Evolutionary conservation across 2,329 filamentous ascomycete species (phyloP).

Genomic region (Lecanosticta acicola): DNA sequence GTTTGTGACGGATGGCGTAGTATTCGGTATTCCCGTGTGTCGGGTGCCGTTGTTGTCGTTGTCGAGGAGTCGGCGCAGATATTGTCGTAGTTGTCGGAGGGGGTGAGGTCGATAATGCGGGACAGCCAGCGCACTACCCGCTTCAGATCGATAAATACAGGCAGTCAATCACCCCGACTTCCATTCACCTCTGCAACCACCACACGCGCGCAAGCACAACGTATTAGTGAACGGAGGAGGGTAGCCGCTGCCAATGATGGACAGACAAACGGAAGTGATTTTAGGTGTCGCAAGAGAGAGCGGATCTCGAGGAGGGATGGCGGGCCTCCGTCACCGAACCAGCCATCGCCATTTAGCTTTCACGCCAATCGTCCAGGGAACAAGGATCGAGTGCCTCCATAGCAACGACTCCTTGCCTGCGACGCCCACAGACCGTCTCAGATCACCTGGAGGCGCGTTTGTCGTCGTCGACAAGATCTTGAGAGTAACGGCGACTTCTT

Average conservation of each 20-base stretch:
- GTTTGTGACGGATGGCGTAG: background rate
- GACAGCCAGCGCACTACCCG: background rate
- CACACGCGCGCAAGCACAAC: background rate
- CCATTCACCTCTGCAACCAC: background rate
- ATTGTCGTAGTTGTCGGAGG: background rate
- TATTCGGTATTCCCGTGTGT: background rate
- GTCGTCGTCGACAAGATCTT: background rate
- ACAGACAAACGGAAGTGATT: too few species aligned
- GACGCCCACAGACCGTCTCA: background rate
- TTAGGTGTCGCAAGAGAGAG: too few species aligned
- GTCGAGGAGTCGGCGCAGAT: background rate
- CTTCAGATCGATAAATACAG: background rate
- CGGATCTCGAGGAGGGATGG: background rate
- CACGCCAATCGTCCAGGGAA: background rate
- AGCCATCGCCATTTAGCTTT: background rate
- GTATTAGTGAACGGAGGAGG: too few species aligned
- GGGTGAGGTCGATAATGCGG: background rate
- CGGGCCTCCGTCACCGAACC: background rate
- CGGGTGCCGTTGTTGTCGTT: background rate
- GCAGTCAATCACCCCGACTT: background rate
- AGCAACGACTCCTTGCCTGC: background rate
- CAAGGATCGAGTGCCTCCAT: background rate
- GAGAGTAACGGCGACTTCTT: too few species aligned
- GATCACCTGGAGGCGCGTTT: background rate
- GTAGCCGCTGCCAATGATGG: too few species aligned